Evolutionary conservation across 768 basidiomycete species (phyloP), one percentile per base, ranked within the genome.

Genomic region (Hygrophoropsis aurantiaca): DNA sequence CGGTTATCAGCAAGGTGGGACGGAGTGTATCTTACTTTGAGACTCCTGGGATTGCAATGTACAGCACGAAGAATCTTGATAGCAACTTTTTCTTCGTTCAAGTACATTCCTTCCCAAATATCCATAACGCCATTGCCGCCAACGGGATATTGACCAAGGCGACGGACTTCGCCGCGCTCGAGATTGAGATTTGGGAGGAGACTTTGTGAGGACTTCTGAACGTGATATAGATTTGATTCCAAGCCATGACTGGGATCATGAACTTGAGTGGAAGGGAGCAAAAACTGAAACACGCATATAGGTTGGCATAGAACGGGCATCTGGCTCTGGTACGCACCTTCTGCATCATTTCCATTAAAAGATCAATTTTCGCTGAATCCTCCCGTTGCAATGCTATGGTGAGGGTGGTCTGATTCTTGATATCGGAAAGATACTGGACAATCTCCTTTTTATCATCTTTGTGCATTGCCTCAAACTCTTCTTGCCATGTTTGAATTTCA

Each of bases 21-120:
- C n/a, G 37, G 5, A 46, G 30, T 9, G 39, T n/a, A 20, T 26
- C n/a, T 2, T 55, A 79, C 79, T 46, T 69, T 59, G 20, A 72
- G 47, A 50, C 72, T 76, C 23, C 69, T 63, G 5, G 77, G 77
- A 42, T 73, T 68, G 23, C 74, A 70, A 39, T 75, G 68, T 38
- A 81, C 72, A 10, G 77, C 74, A 26, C 80, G 75, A 25, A 82
- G 61, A 6, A 74, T 70, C 56, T 82, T 82, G 58, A 82, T 75
- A 3, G 78, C 75, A 2, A 82, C 81, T 48, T 78, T 80, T 52
- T 80, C 76, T 40, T 71, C 66, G 25, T 68, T 67, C 1, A 82
- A 69, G 62, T 80, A 82, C 8, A 75, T 21, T 3, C 81, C 81
- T 56, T 81, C 78, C 69, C 69, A 70, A 39, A 80, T 74, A 59